Base-by-base conservation (phyloP, 176 grass and related monocot species). In the Triticum dicoccoides region DNA sequence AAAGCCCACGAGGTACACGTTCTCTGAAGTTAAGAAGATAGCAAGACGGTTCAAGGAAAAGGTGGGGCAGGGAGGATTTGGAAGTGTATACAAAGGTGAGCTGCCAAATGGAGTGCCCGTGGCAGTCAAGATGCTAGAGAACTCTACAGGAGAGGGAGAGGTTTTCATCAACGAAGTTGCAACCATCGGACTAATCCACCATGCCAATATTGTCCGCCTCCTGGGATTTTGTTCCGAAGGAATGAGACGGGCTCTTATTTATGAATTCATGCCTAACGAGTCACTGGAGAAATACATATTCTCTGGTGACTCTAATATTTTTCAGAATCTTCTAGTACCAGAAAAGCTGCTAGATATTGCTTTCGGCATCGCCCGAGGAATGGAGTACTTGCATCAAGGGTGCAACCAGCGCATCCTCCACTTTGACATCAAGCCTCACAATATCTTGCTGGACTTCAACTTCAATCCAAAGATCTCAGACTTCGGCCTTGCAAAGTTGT, bases 191-290 rank as follows among this genome's bases (percentile, higher is more conserved):
- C 13, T 75, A 49, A 75, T 75, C 23, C 23, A 49, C 13, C 42
- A 75, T 75, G 42, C 13, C 12, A 75, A 75, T 75, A 75, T 75
- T 18, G 72, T 75, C 72, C 24, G 24, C 0, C 72, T 75, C 72
- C 41, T 75, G 0, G 72, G 72, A 1, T 75, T 75, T 18, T 75
- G 72, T 29, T 49, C 41, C 0, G 72, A 75, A 75, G 72, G 72
- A 75, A 29, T 49, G 72, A 75, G 72, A 29, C 8, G 72, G 13
- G 72, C 42, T 18, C 72, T 75, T 49, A 75, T 75, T 75, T 75
- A 75, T 5, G 72, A 75, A 29, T 75, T 75, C 72, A 29, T 75
- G 72, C 72, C 72, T 17, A 75, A 74, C 1, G 72, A 75, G 72
- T 75, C 72, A 7, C 23, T 45, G 0, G 72, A 47, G 41, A 75